A percentile compares a stretch with the other conserved stretches of the same genome.
phyloP scores from a whole-genome alignment of 2,329 filamentous ascomycete species.

The Endoconidiophora polonica region DNA sequence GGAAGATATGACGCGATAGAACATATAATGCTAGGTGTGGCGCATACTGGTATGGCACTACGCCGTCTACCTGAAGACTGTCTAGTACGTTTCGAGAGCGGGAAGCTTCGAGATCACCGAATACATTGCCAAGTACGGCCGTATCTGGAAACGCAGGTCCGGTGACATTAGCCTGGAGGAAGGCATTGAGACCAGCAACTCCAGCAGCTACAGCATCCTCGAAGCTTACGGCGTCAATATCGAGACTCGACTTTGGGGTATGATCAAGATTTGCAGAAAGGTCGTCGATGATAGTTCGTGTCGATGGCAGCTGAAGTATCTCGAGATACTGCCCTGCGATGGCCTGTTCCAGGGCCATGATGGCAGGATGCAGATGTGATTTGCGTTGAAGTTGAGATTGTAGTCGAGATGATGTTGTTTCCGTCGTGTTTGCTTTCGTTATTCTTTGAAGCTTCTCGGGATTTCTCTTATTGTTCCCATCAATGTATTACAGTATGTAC shows the following conservation, averaged over 20 bases:
- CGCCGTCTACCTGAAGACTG: conserved; percentile 63
- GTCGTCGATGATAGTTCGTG: background rate
- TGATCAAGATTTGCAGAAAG: background rate
- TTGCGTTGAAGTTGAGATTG: too few species aligned
- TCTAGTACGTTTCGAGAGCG: conserved; percentile 41
- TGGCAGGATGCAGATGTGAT: too few species aligned
- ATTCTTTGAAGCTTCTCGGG: too few species aligned
- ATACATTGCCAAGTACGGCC: conserved; percentile 20
- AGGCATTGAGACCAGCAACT: conserved; percentile 55
- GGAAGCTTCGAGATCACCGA: conserved; percentile 19
- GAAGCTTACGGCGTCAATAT: background rate
- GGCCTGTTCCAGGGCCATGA: background rate
- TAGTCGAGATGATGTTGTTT: too few species aligned
- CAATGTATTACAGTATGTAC: too few species aligned
- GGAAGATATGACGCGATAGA: conserved; percentile 34
- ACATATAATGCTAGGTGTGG: conserved; percentile 72
- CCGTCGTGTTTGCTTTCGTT: too few species aligned
- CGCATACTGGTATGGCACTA: conserved; percentile 70
- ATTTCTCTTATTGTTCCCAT: too few species aligned
- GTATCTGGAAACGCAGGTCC: conserved; percentile 51
- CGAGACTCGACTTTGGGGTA: background rate
- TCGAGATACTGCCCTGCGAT: conserved; percentile 1
- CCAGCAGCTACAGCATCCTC: conserved; percentile 33
- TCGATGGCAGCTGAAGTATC: background rate
- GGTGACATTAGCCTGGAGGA: conserved; percentile 75